phyloP scores from a whole-genome alignment of 352 stramenopile species.

The Pythium grandisporangium region DNA sequence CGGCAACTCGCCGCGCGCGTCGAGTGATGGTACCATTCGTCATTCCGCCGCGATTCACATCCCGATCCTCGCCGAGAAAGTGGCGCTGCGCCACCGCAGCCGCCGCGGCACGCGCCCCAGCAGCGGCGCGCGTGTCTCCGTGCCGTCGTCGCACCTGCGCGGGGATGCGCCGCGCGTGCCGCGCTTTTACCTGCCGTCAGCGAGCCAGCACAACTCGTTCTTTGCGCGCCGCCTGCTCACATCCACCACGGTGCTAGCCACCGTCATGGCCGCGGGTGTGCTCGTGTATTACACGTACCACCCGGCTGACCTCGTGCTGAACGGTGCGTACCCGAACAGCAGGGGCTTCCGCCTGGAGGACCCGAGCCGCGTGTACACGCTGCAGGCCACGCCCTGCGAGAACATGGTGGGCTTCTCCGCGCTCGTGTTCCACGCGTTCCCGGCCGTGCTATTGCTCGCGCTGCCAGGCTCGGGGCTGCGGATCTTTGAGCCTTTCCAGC shows the following conservation, averaged over 20 bases:
- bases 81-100: background rate
- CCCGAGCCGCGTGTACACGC: slow-evolving; percentile 46
- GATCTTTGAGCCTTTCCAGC: slow-evolving; percentile 68
- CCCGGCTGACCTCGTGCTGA: slow-evolving; percentile 32
- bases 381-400: slow-evolving; percentile 55
- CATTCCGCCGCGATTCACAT: slow-evolving; percentile 3
- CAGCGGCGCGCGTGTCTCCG: background rate
- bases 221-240: slow-evolving; percentile 56
- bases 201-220: slow-evolving; percentile 70
- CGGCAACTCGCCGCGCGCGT: too few relatives aligned
- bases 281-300: slow-evolving; percentile 71
- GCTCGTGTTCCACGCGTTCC: slow-evolving; percentile 59
- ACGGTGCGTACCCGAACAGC: slow-evolving; percentile 8
- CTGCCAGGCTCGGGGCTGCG: slow-evolving; percentile 46
- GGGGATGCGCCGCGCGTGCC: slow-evolving; percentile 47
- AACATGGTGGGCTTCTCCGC: slow-evolving; percentile 76
- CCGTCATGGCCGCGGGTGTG: slow-evolving; percentile 32
- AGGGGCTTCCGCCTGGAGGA: slow-evolving; percentile 45
- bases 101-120: slow-evolving; percentile 4
- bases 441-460: slow-evolving; percentile 43
- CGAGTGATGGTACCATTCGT: too few relatives aligned
- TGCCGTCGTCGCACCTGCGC: slow-evolving; percentile 11
- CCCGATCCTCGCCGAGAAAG: slow-evolving; percentile 3
- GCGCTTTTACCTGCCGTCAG: slow-evolving; percentile 38
- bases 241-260: slow-evolving; percentile 24